Base-by-base conservation (phyloP, 257 asterid species). In the Jacaranda mimosifolia region DNA sequence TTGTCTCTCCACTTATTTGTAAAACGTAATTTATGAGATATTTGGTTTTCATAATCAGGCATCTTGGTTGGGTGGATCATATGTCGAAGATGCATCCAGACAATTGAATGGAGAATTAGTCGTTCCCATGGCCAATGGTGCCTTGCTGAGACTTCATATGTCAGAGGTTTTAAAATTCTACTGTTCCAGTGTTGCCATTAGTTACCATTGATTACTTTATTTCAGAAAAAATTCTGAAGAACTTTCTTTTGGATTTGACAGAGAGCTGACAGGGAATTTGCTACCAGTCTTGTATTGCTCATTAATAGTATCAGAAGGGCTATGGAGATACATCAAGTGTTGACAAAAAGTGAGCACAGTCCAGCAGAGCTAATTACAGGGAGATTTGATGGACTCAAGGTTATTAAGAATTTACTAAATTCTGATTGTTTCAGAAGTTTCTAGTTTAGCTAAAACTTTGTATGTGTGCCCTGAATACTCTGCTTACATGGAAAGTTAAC, bases 301-400 rank as follows among this genome's bases (percentile, higher is more conserved):
- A 60, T 90, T 72, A 86, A 53, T 77, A 91, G 83, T 68, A 82
- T 88, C 57, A 89, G 77, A 72, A 82, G 79, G 76, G 89, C 92
- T 63, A 82, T 75, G 82, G 92, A 88, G 82, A 70, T 77, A 9
- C 96, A 88, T 87, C 86, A 82, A 77, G 89, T 86, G 75, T 76
- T 90, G 80, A 66, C 87, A 75, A 85, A 83, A 77, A 87, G 87
- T 53, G 81, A 68, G 80, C 87, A 55, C 70, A 76, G 78, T 59
- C 94, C 77, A 21, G 80, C 97, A 26, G 97, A 91, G 86, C 86
- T 96, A 52, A 88, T 93, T 73, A 80, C 78, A 11, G 99, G 97
- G 76, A 89, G 90, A 84, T 93, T 90, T 89, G 90, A 84, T 70
- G 99, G 98, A 77, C 79, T 96, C 78, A 86, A 91, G 99, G 99